These are phyloP conservation scores for barrel medic (Medicago truncatula) DNA, from an alignment of 306 rosid species.

Conservation along the genomic window DNA sequence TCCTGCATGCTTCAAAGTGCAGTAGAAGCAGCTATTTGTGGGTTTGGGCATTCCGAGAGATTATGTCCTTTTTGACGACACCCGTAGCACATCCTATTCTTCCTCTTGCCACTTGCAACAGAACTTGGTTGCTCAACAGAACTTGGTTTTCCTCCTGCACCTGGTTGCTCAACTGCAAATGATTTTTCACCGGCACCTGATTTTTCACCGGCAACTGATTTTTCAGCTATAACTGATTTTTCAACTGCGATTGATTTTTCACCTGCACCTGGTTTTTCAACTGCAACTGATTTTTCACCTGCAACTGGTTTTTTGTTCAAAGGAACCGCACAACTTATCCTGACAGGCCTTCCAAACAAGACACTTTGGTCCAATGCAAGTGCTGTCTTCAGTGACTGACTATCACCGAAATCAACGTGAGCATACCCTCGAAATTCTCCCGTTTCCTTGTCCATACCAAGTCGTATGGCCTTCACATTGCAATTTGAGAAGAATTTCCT, in stretches of 20 bases:
- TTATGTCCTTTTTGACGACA: conserved; percentile 93
- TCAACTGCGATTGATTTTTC: neutral
- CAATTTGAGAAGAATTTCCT: conserved; percentile 68
- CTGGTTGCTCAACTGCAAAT: neutral
- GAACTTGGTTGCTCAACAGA: conserved; percentile 39
- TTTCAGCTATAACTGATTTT: neutral
- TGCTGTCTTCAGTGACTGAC: conserved; percentile 66
- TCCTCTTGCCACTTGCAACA: conserved; percentile 63
- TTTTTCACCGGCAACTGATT: neutral
- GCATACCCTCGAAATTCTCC: conserved; percentile 89
- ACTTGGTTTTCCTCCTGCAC: neutral
- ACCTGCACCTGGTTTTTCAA: neutral
- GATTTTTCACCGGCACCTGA: neutral
- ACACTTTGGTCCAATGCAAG: conserved; percentile 73
- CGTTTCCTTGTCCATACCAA: conserved; percentile 85
- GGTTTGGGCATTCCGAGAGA: conserved; percentile 72
- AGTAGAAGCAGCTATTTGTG: conserved; percentile 46
- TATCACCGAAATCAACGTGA: conserved; percentile 75
- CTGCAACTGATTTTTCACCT: neutral
- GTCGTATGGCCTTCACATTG: conserved; percentile 61
- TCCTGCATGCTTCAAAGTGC: conserved; percentile 42
- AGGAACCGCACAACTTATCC: conserved; percentile 87
- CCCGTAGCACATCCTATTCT: conserved; percentile 82
- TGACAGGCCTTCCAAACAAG: conserved; percentile 70
- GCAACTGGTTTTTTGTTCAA: conserved; percentile 53